Evolutionary conservation across 345 rosid genomes (phyloP), one percentile per base, ranked within the genome.

Genomic region (Gossypium thurberi): DNA sequence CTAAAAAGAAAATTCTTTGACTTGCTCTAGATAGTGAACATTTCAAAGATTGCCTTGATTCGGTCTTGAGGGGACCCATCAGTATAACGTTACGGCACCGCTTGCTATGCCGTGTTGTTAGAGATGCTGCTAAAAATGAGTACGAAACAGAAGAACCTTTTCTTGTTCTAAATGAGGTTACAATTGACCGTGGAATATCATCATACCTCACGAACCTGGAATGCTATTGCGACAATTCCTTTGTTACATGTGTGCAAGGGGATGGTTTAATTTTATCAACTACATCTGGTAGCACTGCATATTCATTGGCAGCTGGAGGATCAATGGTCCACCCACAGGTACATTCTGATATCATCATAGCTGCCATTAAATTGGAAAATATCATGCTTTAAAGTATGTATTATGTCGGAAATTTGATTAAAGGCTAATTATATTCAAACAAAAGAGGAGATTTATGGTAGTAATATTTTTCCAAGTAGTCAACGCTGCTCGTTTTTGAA

Each of bases 281-380:
- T 10, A 96, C 99, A 72, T 93, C 99, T 69, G 99, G 99, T 55
- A 96, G 99, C 84, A 96, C 99, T 23, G 99, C 99, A 51, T 96
- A 96, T 77, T 96, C 99, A 5, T 86, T 96, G 77, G 99, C 97
- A 13, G 98, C 97, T 65, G 99, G 99, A 73, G 99, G 99, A 62
- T 96, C 99, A 74, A 93, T 96, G 98, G 99, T 96, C 71, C 99
- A 96, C 78, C 99, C 99, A 13, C 98, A 96, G 96, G 99, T 90
- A 81, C 53, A n/a, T 80, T 51, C 48, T 52, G 26, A 43, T 25
- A 21, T 42, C 12, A 14, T 61, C 69, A 25, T 48, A 26, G 1
- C 44, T 10, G 25, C 58, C 57, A 15, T 25, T 26, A 50, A 48
- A 26, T 68, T 25, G 48, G 53, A 12, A 65, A 11, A 65, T 8